phyloP scores from a whole-genome alignment of 2,329 filamentous ascomycete species.

The Seiridium unicorne region DNA sequence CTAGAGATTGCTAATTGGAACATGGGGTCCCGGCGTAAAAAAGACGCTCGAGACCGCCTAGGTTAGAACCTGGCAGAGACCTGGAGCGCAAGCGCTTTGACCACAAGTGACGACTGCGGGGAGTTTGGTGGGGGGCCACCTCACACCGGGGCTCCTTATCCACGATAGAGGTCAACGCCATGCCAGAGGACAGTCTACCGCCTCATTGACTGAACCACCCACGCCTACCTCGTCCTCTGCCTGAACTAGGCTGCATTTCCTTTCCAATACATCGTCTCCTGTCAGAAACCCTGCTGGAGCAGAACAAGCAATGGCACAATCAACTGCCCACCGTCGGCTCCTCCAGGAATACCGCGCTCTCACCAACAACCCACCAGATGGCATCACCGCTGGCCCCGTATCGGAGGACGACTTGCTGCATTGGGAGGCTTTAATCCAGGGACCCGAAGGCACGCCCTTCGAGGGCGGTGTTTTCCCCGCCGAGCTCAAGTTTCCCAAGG shows the following conservation, averaged over 20 bases:
- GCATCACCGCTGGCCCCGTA: conserved; percentile 91
- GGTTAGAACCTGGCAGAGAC: too few relatives aligned
- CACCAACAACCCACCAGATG: conserved; percentile 92
- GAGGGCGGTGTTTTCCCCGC: conserved; percentile 95
- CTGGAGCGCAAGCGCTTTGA: background rate
- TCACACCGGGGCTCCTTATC: too few relatives aligned
- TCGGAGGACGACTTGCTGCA: conserved; percentile 92
- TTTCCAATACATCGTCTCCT: background rate
- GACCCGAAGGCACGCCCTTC: conserved; percentile 92
- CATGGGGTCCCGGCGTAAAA: too few relatives aligned
- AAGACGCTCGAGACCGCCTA: too few relatives aligned
- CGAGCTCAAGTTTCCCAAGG: conserved; percentile 89
- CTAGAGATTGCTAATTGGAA: too few relatives aligned
- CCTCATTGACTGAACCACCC: too few relatives aligned
- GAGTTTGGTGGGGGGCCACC: background rate
- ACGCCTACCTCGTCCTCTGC: too few relatives aligned
- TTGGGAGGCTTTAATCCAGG: conserved; percentile 96
- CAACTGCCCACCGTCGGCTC: conserved; percentile 73
- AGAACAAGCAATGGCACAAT: conserved; percentile 48
- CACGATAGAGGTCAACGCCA: too few relatives aligned
- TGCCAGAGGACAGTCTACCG: too few relatives aligned
- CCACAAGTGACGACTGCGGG: background rate
- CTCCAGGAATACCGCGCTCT: conserved; percentile 96
- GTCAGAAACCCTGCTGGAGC: background rate
- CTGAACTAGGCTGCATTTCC: background rate